Percentiles rank a stretch among this genome's conserved stretches.
phyloP scores from a whole-genome alignment of 139 green algal species.

The Ulvella scutata region DNA sequence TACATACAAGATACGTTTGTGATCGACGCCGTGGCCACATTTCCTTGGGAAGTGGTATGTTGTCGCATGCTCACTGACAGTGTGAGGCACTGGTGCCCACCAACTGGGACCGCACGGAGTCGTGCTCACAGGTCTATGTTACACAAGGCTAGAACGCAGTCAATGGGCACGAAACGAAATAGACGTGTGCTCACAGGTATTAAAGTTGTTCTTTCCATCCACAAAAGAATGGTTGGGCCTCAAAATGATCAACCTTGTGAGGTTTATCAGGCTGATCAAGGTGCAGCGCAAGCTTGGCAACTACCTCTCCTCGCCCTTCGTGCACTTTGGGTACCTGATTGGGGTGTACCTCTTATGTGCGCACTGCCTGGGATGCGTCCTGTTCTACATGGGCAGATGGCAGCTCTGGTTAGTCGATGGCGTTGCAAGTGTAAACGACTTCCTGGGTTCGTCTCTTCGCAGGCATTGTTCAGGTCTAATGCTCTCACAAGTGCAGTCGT shows the following conservation, averaged over 20 bases:
- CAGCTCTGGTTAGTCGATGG: no score
- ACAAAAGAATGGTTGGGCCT: neutral
- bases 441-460: neutral
- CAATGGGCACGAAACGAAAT: no score
- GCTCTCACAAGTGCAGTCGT: no score
- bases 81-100: no score
- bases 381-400: constrained; percentile 16
- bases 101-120: no score
- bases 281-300: constrained; percentile 3
- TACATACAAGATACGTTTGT: neutral
- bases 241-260: constrained; percentile 6
- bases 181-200: no score
- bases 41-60: neutral
- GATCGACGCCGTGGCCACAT: neutral
- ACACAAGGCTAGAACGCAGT: no score
- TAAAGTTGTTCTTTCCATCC: neutral
- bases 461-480: neutral
- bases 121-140: no score
- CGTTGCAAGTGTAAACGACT: no score
- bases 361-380: constrained; percentile 18
- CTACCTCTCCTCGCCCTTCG: neutral
- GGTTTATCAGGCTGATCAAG: constrained; percentile 6
- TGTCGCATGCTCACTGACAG: no score
- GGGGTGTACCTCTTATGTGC: constrained; percentile 14
- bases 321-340: constrained; percentile 9